phyloP scores from a whole-genome alignment of 2,329 filamentous ascomycete genomes.

The Gaeumannomyces sp. region DNA sequence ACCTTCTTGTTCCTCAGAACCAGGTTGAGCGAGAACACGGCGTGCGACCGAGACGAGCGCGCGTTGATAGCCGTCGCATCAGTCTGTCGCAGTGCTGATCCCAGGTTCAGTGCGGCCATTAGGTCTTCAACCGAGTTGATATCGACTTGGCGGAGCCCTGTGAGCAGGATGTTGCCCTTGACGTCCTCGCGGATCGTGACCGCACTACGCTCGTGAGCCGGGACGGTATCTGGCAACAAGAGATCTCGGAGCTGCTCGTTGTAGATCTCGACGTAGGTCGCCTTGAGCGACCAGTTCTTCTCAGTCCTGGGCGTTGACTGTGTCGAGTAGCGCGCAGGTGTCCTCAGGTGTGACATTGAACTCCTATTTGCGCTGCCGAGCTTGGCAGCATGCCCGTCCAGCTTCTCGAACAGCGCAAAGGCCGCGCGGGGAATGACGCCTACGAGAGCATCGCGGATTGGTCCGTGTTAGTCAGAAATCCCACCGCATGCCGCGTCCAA shows the following conservation, averaged over 20 bases:
- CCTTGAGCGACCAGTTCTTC: conserved; percentile 84
- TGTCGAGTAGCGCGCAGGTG: conserved; percentile 72
- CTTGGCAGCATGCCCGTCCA: conserved; percentile 51
- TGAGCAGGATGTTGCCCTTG: conserved; percentile 90
- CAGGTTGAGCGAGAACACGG: conserved; percentile 92
- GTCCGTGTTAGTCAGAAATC: background rate
- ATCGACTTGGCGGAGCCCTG: conserved; percentile 78
- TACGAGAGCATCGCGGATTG: conserved; percentile 26
- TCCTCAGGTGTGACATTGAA: conserved; percentile 71
- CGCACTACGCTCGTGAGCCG: conserved; percentile 61
- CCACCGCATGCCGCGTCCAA: no score
- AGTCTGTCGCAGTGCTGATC: conserved; percentile 90
- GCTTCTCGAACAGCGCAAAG: conserved; percentile 76
- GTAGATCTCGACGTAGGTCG: conserved; percentile 96
- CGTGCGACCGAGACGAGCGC: conserved; percentile 94
- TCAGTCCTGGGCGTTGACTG: conserved; percentile 46
- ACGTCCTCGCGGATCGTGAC: conserved; percentile 93
- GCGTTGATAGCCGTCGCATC: conserved; percentile 97
- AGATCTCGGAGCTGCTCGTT: conserved; percentile 94
- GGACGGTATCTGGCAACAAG: conserved; percentile 68
- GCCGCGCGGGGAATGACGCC: conserved; percentile 95
- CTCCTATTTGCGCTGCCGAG: conserved; percentile 42
- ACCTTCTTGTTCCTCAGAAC: conserved; percentile 68
- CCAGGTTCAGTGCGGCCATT: conserved; percentile 81
- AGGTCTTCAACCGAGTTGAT: conserved; percentile 91